phyloP scores from a whole-genome alignment of 2,329 filamentous ascomycete genomes.

The Arachnomyces sp. region DNA sequence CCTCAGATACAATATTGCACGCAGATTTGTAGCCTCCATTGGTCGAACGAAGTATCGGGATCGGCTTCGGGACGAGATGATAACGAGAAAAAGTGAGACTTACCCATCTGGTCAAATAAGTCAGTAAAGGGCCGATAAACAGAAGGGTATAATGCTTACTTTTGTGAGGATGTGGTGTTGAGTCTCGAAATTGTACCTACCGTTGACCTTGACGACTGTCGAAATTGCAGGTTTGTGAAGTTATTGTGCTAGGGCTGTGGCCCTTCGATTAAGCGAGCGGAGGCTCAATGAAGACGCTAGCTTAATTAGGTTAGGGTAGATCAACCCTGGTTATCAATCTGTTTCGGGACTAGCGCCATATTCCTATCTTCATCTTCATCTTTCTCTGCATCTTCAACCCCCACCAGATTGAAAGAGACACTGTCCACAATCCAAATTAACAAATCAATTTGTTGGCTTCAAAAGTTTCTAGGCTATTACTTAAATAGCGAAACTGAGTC shows the following conservation, averaged over 20 bases:
- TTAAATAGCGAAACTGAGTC: no score
- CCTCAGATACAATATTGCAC: background rate
- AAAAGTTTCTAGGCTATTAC: no score
- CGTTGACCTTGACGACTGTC: conserved; percentile 20
- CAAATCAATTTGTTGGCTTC: no score
- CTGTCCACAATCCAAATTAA: no score
- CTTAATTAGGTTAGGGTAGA: conserved; percentile 10
- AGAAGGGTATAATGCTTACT: conserved; percentile 33
- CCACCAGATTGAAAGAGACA: no score
- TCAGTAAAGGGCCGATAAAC: conserved; percentile 21
- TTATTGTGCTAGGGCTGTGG: conserved; percentile 39
- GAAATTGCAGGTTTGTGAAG: conserved; percentile 35
- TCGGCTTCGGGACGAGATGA: conserved; percentile 22
- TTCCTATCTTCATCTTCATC: background rate
- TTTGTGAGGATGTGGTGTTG: conserved; percentile 47
- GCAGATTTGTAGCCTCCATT: background rate
- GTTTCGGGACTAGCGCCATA: no score
- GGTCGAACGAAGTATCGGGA: conserved; percentile 13
- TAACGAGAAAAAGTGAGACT: conserved; percentile 35
- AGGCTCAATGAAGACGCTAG: conserved; percentile 21
- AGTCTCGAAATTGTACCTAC: conserved; percentile 31
- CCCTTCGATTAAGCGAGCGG: conserved; percentile 37
- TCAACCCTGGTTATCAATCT: no score
- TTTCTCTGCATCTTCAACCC: background rate
- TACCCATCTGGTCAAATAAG: conserved; percentile 51